phyloP scores from a whole-genome alignment of 306 rosid species.

The Gleditsia sinensis region DNA sequence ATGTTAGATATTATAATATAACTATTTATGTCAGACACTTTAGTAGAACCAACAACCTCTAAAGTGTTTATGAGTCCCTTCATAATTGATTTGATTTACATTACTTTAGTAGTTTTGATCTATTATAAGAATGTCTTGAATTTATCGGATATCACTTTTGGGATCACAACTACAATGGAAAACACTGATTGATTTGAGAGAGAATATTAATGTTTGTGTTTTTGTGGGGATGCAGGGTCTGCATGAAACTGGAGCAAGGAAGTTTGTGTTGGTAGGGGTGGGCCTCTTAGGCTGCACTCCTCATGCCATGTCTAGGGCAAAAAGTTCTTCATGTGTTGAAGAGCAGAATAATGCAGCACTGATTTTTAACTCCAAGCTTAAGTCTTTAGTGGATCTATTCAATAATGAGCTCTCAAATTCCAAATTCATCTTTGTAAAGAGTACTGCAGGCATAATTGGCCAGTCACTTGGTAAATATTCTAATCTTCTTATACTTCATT shows the following conservation, averaged over 20 bases:
- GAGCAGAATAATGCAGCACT: slow-evolving; percentile 30
- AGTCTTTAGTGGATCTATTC: slow-evolving; percentile 26
- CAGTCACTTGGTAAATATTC: slow-evolving; percentile 8
- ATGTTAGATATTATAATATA: too few species aligned
- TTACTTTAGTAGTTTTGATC: too few species aligned
- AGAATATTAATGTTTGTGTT: too few species aligned
- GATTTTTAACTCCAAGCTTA: slow-evolving; percentile 42
- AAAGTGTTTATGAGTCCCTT: too few species aligned
- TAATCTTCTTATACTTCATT: background rate
- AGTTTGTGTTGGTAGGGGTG: slow-evolving; percentile 38
- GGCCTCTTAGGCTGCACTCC: slow-evolving; percentile 43
- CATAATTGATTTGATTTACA: too few species aligned
- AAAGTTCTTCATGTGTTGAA: slow-evolving; percentile 37
- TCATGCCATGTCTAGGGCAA: background rate
- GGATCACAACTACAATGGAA: too few species aligned
- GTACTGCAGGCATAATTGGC: background rate
- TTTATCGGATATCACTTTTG: too few species aligned
- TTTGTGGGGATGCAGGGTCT: slow-evolving; percentile 37
- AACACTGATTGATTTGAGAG: too few species aligned
- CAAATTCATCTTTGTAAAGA: slow-evolving; percentile 38
- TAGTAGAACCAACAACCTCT: too few species aligned
- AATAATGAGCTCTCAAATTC: slow-evolving; percentile 9
- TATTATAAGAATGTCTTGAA: too few species aligned
- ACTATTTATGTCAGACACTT: too few species aligned
- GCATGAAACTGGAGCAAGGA: slow-evolving; percentile 54